Evolutionary conservation across 257 asterid genomes (phyloP).

Genomic region (Cynanchum wilfordii): DNA sequence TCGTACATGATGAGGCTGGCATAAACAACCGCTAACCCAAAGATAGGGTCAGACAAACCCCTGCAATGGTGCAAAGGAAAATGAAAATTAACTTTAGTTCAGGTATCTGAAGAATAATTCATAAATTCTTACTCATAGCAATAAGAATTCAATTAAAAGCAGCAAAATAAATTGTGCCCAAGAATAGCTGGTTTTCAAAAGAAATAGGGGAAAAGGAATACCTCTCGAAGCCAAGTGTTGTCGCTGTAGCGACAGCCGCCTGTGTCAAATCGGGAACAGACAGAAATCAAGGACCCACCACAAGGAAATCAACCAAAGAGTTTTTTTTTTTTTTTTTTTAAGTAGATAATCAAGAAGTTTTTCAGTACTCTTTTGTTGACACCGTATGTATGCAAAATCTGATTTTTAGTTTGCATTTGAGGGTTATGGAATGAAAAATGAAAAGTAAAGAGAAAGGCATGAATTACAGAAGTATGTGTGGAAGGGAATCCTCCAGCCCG

Average conservation of each 20-base stretch:
- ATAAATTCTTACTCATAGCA: neutral
- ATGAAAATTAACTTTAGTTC: neutral
- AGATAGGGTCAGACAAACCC: constrained; percentile 79
- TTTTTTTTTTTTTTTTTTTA: too few relatives aligned
- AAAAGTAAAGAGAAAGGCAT: neutral
- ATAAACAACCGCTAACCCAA: constrained; percentile 79
- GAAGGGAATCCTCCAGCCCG: constrained; percentile 94
- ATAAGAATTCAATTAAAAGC: constrained; percentile 5
- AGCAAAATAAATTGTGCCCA: neutral
- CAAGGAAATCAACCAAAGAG: neutral
- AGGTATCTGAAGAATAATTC: neutral
- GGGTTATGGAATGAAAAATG: neutral
- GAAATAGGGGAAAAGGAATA: constrained; percentile 12
- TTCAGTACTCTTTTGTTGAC: neutral
- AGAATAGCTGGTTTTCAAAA: neutral
- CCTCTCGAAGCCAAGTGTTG: constrained; percentile 80
- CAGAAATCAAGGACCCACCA: constrained; percentile 11
- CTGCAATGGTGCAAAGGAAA: constrained; percentile 29
- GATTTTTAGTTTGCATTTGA: neutral
- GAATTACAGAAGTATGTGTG: constrained; percentile 76
- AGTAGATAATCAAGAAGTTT: too few relatives aligned
- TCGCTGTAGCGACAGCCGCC: constrained; percentile 84
- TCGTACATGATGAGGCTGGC: constrained; percentile 85
- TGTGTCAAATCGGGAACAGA: constrained; percentile 24
- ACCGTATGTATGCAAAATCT: neutral